These are phyloP conservation scores for Thielaviopsis cerberus DNA, from an alignment of 2,329 filamentous ascomycete genomes.

Conservation along the genomic window DNA sequence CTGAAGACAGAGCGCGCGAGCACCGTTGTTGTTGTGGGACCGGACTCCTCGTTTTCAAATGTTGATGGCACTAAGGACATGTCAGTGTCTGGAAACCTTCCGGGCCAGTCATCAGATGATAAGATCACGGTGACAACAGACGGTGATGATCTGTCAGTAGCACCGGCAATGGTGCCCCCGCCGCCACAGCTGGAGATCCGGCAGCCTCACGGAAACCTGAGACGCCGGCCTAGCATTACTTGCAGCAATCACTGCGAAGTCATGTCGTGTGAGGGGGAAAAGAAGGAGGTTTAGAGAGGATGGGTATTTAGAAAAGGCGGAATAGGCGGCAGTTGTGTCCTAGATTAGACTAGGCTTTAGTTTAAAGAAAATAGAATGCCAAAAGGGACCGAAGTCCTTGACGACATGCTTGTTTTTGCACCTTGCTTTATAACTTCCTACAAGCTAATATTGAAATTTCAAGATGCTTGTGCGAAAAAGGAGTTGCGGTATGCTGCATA, in stretches of 20 bases:
- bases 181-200: neutral
- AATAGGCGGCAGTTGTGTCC: neutral
- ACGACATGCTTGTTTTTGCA: no score
- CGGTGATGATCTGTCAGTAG: neutral
- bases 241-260: neutral
- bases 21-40: neutral
- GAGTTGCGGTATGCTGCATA: no score
- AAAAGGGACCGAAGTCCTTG: neutral
- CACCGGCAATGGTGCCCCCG: neutral
- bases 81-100: neutral
- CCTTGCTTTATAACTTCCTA: no score
- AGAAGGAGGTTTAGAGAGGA: neutral
- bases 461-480: no score
- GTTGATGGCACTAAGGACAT: neutral
- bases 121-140: neutral
- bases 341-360: neutral
- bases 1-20: neutral
- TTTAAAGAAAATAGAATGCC: neutral
- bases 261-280: neutral
- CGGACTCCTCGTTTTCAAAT: neutral
- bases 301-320: neutral
- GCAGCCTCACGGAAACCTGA: neutral
- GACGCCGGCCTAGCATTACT: neutral
- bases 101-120: neutral
- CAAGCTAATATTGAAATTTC: no score